These are phyloP conservation scores for Trichoderma semiorbis DNA, from an alignment of 2,329 filamentous ascomycete genomes.

Conservation along the genomic window DNA sequence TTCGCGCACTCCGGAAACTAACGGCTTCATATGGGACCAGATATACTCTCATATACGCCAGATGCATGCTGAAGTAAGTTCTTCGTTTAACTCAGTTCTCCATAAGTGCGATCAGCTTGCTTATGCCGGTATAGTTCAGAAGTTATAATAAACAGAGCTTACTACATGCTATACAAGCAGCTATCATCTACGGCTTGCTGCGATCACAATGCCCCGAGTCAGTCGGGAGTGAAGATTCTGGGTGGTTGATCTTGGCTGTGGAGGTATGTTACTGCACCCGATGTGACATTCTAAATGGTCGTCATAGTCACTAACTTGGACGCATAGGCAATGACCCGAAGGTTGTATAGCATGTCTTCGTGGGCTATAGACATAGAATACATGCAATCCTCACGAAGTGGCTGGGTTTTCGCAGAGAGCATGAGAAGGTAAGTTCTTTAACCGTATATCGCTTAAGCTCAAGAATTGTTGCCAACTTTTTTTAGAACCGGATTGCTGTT, in stretches of 20 bases:
- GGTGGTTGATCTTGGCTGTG: background rate
- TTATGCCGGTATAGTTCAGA: background rate
- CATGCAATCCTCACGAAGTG: background rate
- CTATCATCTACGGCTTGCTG: background rate
- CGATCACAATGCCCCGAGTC: background rate
- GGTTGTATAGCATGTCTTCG: background rate
- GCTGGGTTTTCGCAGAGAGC: background rate
- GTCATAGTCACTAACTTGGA: background rate
- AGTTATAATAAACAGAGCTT: background rate
- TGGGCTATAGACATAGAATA: background rate
- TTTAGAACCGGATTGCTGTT: background rate
- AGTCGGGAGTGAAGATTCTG: background rate
- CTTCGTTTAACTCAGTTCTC: fast-evolving
- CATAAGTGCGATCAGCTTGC: too few species aligned
- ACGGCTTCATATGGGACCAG: background rate
- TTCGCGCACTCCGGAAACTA: background rate
- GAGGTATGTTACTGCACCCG: background rate
- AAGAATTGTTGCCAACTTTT: background rate
- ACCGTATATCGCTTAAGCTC: background rate
- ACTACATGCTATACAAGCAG: background rate
- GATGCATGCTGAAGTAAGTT: background rate
- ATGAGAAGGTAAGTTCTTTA: background rate
- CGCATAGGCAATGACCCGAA: background rate
- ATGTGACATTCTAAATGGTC: background rate
- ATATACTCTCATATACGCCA: background rate